These are phyloP conservation scores for Saccharomyces mikatae DNA, from an alignment of 805 yeast species.

Conservation along the genomic window DNA sequence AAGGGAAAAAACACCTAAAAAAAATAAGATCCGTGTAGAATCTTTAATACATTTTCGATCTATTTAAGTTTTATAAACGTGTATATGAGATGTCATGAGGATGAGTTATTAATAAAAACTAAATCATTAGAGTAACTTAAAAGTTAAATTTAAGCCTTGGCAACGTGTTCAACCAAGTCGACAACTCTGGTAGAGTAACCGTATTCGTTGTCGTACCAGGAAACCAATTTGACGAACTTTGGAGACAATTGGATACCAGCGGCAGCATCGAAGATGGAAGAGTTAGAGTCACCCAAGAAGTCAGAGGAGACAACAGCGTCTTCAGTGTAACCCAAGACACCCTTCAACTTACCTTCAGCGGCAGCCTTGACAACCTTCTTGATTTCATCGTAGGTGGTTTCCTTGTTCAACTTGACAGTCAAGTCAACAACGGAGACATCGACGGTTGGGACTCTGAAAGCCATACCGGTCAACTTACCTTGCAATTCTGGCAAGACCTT, in stretches of 20 bases:
- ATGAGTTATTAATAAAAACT: not conserved
- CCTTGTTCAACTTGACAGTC: slow-evolving; percentile 53
- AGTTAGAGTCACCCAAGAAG: slow-evolving; percentile 54
- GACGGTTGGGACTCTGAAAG: slow-evolving; percentile 67
- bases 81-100: not conserved
- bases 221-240: slow-evolving; percentile 59
- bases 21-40: not conserved
- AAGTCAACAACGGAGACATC: slow-evolving; percentile 68
- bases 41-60: not conserved
- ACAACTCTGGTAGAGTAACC: slow-evolving; percentile 74
- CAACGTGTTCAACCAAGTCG: slow-evolving; percentile 60
- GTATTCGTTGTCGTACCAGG: slow-evolving; percentile 71
- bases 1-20: not conserved
- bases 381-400: slow-evolving; percentile 57
- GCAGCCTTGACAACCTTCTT: slow-evolving; percentile 51
- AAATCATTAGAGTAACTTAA: not conserved
- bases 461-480: slow-evolving; percentile 69
- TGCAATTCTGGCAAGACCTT: slow-evolving; percentile 63
- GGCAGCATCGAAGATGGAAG: slow-evolving; percentile 60
- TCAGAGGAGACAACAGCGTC: slow-evolving; percentile 65
- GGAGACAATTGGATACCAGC: slow-evolving; percentile 68
- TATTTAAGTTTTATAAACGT: not conserved
- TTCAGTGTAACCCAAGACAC: slow-evolving; percentile 61
- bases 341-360: slow-evolving; percentile 52
- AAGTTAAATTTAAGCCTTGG: slow-evolving; percentile 28